These are phyloP conservation scores for Orbilia javanica DNA, from an alignment of 2,329 filamentous ascomycete species.

Conservation along the genomic window DNA sequence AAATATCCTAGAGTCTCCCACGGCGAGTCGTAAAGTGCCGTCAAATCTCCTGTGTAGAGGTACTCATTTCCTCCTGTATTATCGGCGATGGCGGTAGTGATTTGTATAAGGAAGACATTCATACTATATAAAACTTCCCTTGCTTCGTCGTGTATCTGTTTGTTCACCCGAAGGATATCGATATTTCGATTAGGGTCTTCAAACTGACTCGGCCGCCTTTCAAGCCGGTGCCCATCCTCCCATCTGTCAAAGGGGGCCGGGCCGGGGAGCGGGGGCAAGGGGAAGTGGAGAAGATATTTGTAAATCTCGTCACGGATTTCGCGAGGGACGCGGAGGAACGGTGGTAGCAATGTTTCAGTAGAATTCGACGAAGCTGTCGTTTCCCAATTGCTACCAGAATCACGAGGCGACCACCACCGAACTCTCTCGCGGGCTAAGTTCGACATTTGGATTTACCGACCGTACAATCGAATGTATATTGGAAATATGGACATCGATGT, in stretches of 20 bases:
- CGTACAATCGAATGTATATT: too few relatives aligned
- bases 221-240: not conserved
- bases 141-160: conserved; percentile 3
- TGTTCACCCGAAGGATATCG: not conserved
- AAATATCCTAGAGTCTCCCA: conserved; percentile 30
- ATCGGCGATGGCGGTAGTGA: not conserved
- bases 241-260: not conserved
- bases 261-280: not conserved
- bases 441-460: too few relatives aligned
- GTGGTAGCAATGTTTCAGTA: too few relatives aligned
- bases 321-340: conserved; percentile 33
- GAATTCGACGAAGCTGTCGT: too few relatives aligned
- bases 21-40: conserved; percentile 11
- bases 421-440: too few relatives aligned
- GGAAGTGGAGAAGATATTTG: conserved; percentile 6
- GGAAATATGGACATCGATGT: too few relatives aligned
- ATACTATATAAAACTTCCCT: not conserved
- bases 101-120: conserved; percentile 3
- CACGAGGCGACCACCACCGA: too few relatives aligned
- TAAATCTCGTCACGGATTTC: conserved; percentile 47
- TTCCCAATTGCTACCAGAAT: too few relatives aligned
- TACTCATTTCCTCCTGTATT: not conserved
- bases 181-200: not conserved
- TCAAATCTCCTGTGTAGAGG: not conserved
- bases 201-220: not conserved